Evolutionary conservation across 164 flowering plant genomes (phyloP).

Genomic region (Macadamia integrifolia): DNA sequence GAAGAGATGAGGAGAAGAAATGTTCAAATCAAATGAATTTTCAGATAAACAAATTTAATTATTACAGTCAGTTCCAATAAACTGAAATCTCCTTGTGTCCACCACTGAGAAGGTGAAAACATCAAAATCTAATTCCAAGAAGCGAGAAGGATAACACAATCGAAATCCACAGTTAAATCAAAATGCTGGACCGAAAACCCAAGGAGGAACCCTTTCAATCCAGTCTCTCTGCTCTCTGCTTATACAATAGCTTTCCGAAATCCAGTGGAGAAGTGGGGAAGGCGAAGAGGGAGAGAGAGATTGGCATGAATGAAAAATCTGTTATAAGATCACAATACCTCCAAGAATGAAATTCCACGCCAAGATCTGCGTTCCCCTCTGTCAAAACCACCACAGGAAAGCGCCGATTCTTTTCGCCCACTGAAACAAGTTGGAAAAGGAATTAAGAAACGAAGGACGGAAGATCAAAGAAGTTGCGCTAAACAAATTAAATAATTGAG

Average conservation of each 20-base stretch:
- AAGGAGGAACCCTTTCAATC: no score
- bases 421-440: background rate
- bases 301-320: background rate
- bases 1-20: no score
- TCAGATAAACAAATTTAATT: no score
- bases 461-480: background rate
- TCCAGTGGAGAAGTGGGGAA: background rate
- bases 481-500: background rate
- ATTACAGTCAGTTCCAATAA: no score
- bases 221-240: no score
- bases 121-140: no score
- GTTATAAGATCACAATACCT: conserved; percentile 14
- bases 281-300: background rate
- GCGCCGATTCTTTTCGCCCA: conserved; percentile 1
- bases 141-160: no score
- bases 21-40: no score
- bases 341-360: background rate
- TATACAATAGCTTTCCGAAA: background rate
- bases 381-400: background rate
- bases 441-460: background rate
- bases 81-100: no score
- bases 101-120: no score
- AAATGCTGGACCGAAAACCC: background rate
- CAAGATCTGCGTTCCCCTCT: conserved; percentile 5
- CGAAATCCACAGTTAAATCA: background rate